Percentiles rank a stretch among this genome's conserved stretches.
Conservation (phyloP, 2,329 filamentous ascomycete genomes). For the Neopestalotiopsis clavispora region DNA sequence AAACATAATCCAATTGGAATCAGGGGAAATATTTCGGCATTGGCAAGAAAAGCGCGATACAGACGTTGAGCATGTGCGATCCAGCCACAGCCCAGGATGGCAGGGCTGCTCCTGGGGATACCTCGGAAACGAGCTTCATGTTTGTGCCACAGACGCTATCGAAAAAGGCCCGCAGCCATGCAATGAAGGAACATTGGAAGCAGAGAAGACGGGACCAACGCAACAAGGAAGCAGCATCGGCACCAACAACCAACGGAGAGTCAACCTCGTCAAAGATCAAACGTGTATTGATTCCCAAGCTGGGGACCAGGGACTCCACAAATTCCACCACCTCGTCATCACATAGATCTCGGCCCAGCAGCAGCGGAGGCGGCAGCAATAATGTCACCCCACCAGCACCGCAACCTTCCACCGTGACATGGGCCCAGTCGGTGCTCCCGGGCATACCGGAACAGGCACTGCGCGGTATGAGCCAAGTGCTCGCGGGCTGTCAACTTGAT, state of each 20-base stretch:
- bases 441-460: not conserved
- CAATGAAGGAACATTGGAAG: not conserved
- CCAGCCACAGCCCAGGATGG: not conserved
- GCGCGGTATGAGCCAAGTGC: not conserved
- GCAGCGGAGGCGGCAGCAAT: not conserved
- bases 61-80: not conserved
- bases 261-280: not conserved
- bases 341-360: not conserved
- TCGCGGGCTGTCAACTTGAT: not conserved
- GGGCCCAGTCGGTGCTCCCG: not conserved
- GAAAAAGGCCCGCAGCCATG: not conserved
- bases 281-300: not conserved
- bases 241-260: not conserved
- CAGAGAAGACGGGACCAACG: not conserved
- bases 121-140: not conserved
- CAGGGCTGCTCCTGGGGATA: not conserved
- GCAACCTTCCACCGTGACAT: not conserved
- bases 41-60: not conserved
- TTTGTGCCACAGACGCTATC: not conserved
- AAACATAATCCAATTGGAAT: not conserved
- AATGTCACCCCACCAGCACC: not conserved
- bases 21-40: not conserved
- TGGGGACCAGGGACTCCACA: not conserved
- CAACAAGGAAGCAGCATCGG: not conserved
- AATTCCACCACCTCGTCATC: not conserved